Conservation (phyloP, 2,329 filamentous ascomycete species). For the Neonectria magnoliae region DNA sequence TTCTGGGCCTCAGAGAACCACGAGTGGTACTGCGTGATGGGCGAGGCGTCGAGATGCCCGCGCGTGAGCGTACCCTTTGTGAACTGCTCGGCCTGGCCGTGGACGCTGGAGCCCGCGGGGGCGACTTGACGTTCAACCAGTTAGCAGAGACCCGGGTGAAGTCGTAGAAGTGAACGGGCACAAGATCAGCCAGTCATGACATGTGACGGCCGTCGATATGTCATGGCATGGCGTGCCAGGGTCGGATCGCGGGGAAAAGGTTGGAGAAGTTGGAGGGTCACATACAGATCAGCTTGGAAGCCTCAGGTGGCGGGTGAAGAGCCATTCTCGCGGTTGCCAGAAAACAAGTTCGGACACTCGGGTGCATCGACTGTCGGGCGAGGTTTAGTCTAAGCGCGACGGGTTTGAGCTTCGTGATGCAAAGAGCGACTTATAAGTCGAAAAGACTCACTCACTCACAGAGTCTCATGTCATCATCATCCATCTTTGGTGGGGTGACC, state of each 20-base stretch:
- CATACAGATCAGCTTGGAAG: constrained; percentile 62
- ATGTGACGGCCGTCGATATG: background rate
- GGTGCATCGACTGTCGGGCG: constrained; percentile 37
- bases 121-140: constrained; percentile 60
- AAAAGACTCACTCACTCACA: constrained; percentile 16
- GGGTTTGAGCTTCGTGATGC: background rate
- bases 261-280: constrained; percentile 8
- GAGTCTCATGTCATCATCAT: constrained; percentile 2
- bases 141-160: background rate
- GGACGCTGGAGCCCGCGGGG: constrained; percentile 66
- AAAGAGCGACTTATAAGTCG: constrained; percentile 17
- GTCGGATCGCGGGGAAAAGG: constrained; percentile 2
- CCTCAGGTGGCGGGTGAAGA: constrained; percentile 52
- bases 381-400: background rate
- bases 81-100: constrained; percentile 80
- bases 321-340: constrained; percentile 53
- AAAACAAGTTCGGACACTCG: constrained; percentile 26
- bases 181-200: background rate
- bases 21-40: constrained; percentile 84
- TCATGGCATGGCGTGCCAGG: background rate
- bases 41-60: constrained; percentile 69
- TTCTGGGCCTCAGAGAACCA: constrained; percentile 85
- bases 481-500: constrained; percentile 28
- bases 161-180: background rate
- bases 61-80: constrained; percentile 68